Percentiles rank a stretch among this genome's conserved stretches.
phyloP scores from a whole-genome alignment of 2,329 filamentous ascomycete genomes.

The Arthrobotrys megalospora region DNA sequence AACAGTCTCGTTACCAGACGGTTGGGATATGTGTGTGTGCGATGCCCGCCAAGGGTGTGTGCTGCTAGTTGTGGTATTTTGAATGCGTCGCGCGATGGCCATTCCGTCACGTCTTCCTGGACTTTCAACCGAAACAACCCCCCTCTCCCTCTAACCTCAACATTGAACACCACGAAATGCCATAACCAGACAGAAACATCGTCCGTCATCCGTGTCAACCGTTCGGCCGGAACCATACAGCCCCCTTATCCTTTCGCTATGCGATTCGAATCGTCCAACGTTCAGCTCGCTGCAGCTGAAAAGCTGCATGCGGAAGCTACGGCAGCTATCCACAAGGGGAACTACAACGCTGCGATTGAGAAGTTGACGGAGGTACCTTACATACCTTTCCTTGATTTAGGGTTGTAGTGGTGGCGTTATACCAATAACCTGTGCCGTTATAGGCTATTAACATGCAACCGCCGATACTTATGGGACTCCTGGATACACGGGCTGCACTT shows the following conservation, averaged over 20 bases:
- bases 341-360: conserved; percentile 60
- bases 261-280: conserved; percentile 53
- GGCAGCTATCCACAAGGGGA: conserved; percentile 58
- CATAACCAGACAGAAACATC: neutral
- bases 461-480: conserved; percentile 53
- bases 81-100: neutral
- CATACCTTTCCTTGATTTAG: neutral
- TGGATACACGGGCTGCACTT: conserved; percentile 63
- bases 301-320: conserved; percentile 61
- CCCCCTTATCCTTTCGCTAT: neutral
- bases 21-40: neutral
- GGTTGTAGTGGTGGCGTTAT: neutral
- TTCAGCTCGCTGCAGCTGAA: conserved; percentile 51
- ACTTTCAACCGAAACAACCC: conserved; percentile 13
- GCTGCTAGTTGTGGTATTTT: conserved; percentile 33
- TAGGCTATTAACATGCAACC: conserved; percentile 57
- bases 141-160: conserved; percentile 9
- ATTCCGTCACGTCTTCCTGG: conserved; percentile 43
- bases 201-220: neutral
- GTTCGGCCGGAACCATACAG: too few species aligned
- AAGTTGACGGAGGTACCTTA: conserved; percentile 61
- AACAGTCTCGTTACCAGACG: too few species aligned
- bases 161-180: neutral
- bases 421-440: neutral
- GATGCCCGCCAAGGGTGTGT: neutral